These are phyloP conservation scores for Ceratocystis alfenasii DNA, from an alignment of 2,329 filamentous ascomycete species.

Conservation along the genomic window DNA sequence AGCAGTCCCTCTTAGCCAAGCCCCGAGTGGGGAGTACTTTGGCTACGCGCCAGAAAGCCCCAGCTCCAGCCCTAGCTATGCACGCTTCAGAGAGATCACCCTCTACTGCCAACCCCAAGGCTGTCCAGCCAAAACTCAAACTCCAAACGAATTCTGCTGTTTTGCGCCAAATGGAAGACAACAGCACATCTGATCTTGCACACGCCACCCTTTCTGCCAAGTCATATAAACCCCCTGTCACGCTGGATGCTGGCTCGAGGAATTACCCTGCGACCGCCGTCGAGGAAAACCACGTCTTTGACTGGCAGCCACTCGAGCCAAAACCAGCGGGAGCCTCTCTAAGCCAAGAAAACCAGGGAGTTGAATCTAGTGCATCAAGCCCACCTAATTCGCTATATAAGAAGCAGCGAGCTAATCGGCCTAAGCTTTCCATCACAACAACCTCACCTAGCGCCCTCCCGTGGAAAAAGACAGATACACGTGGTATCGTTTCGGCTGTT, in stretches of 20 bases:
- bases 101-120: background rate
- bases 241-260: background rate
- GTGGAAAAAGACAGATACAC: conserved; percentile 19
- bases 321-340: background rate
- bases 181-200: background rate
- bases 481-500: conserved; percentile 14
- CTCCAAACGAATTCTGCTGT: conserved; percentile 21
- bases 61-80: background rate
- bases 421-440: conserved; percentile 20
- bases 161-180: conserved; percentile 19
- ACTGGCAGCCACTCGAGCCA: conserved; percentile 16
- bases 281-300: conserved; percentile 2
- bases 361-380: background rate
- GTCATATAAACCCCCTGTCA: background rate
- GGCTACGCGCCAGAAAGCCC: conserved; percentile 1
- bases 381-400: background rate
- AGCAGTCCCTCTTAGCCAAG: background rate
- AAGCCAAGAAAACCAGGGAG: background rate
- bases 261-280: conserved; percentile 15
- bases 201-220: conserved; percentile 11
- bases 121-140: conserved; percentile 17
- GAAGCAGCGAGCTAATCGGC: background rate
- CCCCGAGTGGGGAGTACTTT: background rate
- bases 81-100: background rate
- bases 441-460: background rate